Percentiles rank a stretch among this genome's conserved stretches.
Conservation (phyloP, 306 rosid species). For the Trichosanthes cucumerina region DNA sequence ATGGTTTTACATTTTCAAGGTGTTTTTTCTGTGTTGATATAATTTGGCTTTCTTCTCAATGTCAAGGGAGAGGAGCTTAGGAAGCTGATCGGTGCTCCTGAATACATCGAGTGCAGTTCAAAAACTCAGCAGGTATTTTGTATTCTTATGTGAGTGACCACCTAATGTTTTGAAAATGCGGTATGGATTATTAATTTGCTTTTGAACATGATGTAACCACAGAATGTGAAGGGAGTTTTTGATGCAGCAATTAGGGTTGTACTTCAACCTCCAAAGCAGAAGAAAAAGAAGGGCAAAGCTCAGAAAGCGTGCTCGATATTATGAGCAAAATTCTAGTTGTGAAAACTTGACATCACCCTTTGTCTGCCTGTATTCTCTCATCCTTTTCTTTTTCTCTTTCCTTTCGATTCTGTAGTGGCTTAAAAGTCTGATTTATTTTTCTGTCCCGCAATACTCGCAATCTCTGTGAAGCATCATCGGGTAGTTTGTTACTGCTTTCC, state of each 20-base stretch:
- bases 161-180: not conserved
- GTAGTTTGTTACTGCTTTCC: conserved; percentile 41
- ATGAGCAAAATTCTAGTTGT: conserved; percentile 45
- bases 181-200: not conserved
- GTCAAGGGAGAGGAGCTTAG: conserved; percentile 93
- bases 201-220: conserved; percentile 16
- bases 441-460: conserved; percentile 37
- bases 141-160: not conserved
- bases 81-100: conserved; percentile 89
- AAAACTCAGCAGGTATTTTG: conserved; percentile 74
- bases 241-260: conserved; percentile 97
- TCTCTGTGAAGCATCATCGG: conserved; percentile 42
- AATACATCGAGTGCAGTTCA: conserved; percentile 95
- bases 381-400: conserved; percentile 28
- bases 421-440: conserved; percentile 41
- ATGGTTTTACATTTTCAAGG: not conserved
- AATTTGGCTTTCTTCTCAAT: not conserved
- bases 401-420: conserved; percentile 43
- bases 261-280: conserved; percentile 98
- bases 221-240: conserved; percentile 92
- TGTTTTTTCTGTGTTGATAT: not conserved
- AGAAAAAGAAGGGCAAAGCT: conserved; percentile 90
- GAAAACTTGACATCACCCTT: conserved; percentile 33
- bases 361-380: conserved; percentile 30
- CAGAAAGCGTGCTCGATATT: conserved; percentile 96